Evolutionary conservation across 805 yeast genomes (phyloP).

Genomic region (Komagataella pseudopastoris): DNA sequence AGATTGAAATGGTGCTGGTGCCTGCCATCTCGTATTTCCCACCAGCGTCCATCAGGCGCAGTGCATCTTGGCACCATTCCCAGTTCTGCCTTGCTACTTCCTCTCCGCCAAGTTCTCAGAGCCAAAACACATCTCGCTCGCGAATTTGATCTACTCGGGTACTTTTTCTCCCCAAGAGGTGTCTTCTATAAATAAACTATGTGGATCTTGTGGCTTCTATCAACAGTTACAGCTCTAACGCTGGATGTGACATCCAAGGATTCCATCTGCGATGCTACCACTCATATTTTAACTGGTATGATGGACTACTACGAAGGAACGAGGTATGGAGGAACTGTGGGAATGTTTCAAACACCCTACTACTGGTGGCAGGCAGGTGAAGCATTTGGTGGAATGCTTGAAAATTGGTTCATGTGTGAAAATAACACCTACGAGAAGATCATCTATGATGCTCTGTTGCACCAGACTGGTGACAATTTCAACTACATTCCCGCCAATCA

Average conservation of each 20-base stretch:
- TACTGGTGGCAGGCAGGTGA: constrained; percentile 99
- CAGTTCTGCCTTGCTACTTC: background rate
- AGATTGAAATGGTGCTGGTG: background rate
- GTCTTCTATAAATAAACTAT: background rate
- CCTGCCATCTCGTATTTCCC: background rate
- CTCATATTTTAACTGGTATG: constrained; percentile 42
- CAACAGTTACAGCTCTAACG: background rate
- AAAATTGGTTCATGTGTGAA: constrained; percentile 58
- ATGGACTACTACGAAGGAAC: constrained; percentile 58
- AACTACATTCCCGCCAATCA: constrained; percentile 84
- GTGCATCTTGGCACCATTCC: background rate
- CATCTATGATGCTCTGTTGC: constrained; percentile 48
- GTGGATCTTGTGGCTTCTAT: background rate
- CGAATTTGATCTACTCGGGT: background rate
- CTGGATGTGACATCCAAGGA: constrained; percentile 13
- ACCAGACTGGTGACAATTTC: constrained; percentile 61
- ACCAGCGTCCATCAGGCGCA: background rate
- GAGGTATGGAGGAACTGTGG: constrained; percentile 62
- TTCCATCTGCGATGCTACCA: constrained; percentile 37
- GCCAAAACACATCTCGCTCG: background rate
- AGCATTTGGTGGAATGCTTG: constrained; percentile 81
- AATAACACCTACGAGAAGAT: constrained; percentile 52
- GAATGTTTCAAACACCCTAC: constrained; percentile 81
- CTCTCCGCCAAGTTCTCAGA: background rate
- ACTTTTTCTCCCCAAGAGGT: background rate